phyloP scores from a whole-genome alignment of 495 filamentous ascomycete species.

The Emericellopsis terricola region DNA sequence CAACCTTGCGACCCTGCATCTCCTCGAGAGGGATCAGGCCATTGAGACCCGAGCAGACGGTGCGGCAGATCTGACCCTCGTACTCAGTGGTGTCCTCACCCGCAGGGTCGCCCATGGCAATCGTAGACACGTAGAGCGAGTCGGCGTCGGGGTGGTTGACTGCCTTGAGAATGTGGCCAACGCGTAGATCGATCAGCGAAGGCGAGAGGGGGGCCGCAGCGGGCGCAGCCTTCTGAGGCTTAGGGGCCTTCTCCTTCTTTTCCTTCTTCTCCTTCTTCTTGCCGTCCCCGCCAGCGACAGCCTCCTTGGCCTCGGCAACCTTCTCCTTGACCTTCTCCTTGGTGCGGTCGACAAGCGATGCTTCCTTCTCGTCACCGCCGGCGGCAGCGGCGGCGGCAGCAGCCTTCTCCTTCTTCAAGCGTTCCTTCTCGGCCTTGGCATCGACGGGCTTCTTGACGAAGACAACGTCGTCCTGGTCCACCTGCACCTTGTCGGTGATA shows the following conservation, averaged over 20 bases:
- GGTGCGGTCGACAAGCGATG: slow-evolving; percentile 30
- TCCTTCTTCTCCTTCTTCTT: slow-evolving; percentile 32
- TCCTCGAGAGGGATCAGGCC: slow-evolving; percentile 81
- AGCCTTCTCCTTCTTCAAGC: slow-evolving; percentile 72
- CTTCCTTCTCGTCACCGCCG: slow-evolving; percentile 18
- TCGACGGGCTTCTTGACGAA: slow-evolving; percentile 69
- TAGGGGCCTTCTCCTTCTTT: slow-evolving; percentile 71
- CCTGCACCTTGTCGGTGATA: slow-evolving; percentile 44
- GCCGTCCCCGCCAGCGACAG: slow-evolving; percentile 18
- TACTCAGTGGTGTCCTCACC: slow-evolving; percentile 76
- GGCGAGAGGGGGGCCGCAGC: slow-evolving; percentile 59
- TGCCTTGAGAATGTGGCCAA: slow-evolving; percentile 92
- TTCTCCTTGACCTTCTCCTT: slow-evolving; percentile 30
- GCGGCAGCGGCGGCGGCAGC: slow-evolving; percentile 29
- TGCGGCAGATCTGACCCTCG: slow-evolving; percentile 76
- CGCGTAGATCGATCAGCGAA: slow-evolving; percentile 76
- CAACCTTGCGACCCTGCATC: slow-evolving; percentile 90
- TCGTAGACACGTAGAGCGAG: slow-evolving; percentile 89
- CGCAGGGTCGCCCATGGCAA: slow-evolving; percentile 78
- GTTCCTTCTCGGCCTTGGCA: slow-evolving; percentile 76
- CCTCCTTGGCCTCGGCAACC: slow-evolving; percentile 19
- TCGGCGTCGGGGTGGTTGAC: slow-evolving; percentile 93
- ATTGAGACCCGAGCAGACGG: slow-evolving; percentile 91
- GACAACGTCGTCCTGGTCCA: slow-evolving; percentile 63
- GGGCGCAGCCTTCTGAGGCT: slow-evolving; percentile 46